Evolutionary conservation across 768 basidiomycete species (phyloP).

Genomic region (Gymnopilus dilepis): DNA sequence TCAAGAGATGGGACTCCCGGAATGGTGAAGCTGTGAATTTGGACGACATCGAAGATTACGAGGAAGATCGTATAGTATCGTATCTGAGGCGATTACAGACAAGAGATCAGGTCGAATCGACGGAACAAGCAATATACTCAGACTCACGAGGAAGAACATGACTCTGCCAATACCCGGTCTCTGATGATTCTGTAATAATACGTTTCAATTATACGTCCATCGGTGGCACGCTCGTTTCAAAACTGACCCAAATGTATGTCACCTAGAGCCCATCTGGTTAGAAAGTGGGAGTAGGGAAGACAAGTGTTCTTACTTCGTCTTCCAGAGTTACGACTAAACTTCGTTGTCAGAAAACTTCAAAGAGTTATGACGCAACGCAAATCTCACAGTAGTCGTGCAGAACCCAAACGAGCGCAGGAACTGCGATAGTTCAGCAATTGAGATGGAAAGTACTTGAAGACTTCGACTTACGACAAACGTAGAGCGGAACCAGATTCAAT

Average conservation of each 20-base stretch:
- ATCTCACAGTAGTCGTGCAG: slow-evolving; percentile 32
- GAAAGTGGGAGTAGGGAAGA: not conserved
- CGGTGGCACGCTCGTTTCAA: not conserved
- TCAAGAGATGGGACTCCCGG: slow-evolving; percentile 42
- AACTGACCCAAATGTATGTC: slow-evolving; percentile 44
- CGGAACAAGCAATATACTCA: not conserved
- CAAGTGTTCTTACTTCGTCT: slow-evolving; percentile 28
- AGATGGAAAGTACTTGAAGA: not conserved
- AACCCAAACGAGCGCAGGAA: slow-evolving; percentile 30
- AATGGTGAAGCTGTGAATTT: slow-evolving; percentile 48
- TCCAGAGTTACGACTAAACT: slow-evolving; percentile 28
- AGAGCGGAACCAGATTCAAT: slow-evolving; percentile 26
- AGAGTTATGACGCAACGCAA: not conserved
- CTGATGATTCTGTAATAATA: slow-evolving; percentile 34
- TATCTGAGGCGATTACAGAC: slow-evolving; percentile 35
- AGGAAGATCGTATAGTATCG: slow-evolving; percentile 52
- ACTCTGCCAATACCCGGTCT: slow-evolving; percentile 39
- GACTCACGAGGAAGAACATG: slow-evolving; percentile 48
- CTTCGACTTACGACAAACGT: slow-evolving; percentile 27
- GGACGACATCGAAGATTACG: slow-evolving; percentile 47
- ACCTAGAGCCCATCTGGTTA: slow-evolving; percentile 27
- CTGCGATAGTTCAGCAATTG: slow-evolving; percentile 15
- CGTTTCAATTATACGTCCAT: not conserved
- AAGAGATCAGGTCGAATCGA: not conserved
- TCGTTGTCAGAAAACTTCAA: not conserved